These are phyloP conservation scores for Anastatica hierochuntica DNA, from an alignment of 345 rosid species.

Conservation along the genomic window DNA sequence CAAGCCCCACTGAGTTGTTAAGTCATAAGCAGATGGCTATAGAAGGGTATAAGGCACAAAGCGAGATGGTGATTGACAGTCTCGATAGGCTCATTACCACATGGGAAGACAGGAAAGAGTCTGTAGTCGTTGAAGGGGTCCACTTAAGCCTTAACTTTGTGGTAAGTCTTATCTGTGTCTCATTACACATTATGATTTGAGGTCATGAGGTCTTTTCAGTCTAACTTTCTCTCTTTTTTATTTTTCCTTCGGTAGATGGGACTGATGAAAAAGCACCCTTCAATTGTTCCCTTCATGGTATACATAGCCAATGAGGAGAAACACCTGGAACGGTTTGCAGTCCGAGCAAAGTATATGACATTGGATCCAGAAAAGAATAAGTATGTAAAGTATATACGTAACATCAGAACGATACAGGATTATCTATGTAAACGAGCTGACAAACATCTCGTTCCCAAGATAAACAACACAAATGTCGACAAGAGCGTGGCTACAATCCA, in stretches of 20 bases:
- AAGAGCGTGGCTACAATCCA: slow-evolving; percentile 96
- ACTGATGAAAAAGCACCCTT: slow-evolving; percentile 98
- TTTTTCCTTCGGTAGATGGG: slow-evolving; percentile 62
- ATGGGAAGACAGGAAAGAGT: slow-evolving; percentile 96
- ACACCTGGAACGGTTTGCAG: slow-evolving; percentile 97
- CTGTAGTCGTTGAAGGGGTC: slow-evolving; percentile 96
- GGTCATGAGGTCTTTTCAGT: not conserved
- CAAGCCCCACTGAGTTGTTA: slow-evolving; percentile 34
- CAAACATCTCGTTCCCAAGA: slow-evolving; percentile 93
- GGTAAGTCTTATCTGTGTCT: slow-evolving; percentile 36
- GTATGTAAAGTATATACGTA: slow-evolving; percentile 89
- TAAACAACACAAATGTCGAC: slow-evolving; percentile 96
- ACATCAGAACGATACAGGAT: slow-evolving; percentile 94
- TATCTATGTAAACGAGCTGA: slow-evolving; percentile 92
- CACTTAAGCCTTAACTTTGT: slow-evolving; percentile 99
- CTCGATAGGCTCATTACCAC: slow-evolving; percentile 92
- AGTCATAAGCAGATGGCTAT: slow-evolving; percentile 89
- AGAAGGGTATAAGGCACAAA: slow-evolving; percentile 97
- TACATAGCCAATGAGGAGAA: slow-evolving; percentile 90
- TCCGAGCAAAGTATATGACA: slow-evolving; percentile 99
- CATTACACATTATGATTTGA: not conserved
- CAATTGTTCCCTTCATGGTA: slow-evolving; percentile 95
- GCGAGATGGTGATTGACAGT: slow-evolving; percentile 99
- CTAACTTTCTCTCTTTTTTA: not conserved
- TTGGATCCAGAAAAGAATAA: slow-evolving; percentile 92